These are phyloP conservation scores for Malus hybrid DNA, from an alignment of 331 rosid genomes.

Conservation along the genomic window DNA sequence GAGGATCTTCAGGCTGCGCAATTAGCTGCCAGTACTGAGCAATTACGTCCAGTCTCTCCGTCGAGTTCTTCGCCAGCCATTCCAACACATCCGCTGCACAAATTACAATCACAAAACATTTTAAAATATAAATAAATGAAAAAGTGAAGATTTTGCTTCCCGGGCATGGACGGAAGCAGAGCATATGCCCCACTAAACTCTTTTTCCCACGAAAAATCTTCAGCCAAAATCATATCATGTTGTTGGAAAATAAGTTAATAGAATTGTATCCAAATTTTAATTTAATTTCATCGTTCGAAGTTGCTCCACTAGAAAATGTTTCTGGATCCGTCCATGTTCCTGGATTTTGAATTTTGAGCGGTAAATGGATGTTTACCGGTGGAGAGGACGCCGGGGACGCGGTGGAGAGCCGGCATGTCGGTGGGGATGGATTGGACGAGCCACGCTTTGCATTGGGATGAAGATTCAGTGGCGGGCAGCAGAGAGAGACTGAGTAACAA, in stretches of 20 bases:
- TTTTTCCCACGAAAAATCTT: too few species aligned
- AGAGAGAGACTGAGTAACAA: constrained; percentile 17
- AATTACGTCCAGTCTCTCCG: constrained; percentile 57
- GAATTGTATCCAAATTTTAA: too few species aligned
- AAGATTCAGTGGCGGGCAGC: constrained; percentile 23
- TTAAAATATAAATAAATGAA: not conserved
- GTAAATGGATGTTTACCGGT: constrained; percentile 33
- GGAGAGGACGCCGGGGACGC: constrained; percentile 70
- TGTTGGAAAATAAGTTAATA: too few species aligned
- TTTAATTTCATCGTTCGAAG: too few species aligned
- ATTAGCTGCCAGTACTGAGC: constrained; percentile 82
- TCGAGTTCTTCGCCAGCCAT: constrained; percentile 81
- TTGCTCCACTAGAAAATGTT: too few species aligned
- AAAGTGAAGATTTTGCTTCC: not conserved
- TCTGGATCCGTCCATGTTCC: too few species aligned
- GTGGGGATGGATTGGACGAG: constrained; percentile 93
- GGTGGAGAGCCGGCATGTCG: constrained; percentile 64
- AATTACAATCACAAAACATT: not conserved
- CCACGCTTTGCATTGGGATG: constrained; percentile 71
- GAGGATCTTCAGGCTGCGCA: constrained; percentile 55
- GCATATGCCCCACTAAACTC: too few species aligned
- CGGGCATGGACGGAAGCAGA: not conserved
- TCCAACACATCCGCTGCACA: constrained; percentile 70
- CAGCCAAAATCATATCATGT: too few species aligned
- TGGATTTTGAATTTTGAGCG: not conserved